These are phyloP conservation scores for Entonaema liquescens DNA, from an alignment of 495 filamentous ascomycete species.

Conservation along the genomic window DNA sequence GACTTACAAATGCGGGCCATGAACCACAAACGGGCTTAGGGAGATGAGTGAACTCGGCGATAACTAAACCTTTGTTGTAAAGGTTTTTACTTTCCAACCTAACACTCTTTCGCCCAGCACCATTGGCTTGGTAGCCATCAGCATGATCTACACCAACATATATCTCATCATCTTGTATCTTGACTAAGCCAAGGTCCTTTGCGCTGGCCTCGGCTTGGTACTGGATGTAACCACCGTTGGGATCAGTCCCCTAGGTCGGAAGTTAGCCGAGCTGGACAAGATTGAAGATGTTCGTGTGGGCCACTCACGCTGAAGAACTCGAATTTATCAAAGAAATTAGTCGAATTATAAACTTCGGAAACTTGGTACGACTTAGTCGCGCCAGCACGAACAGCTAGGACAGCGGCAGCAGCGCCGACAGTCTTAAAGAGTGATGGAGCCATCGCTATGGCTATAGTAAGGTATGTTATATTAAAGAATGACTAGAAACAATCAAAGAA, in stretches of 20 bases:
- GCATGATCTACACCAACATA: slow-evolving; percentile 60
- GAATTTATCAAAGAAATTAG: slow-evolving; percentile 64
- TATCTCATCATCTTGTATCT: slow-evolving; percentile 54
- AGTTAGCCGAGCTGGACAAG: not conserved
- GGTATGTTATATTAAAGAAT: slow-evolving; percentile 27
- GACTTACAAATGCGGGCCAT: slow-evolving; percentile 59
- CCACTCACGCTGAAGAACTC: slow-evolving; percentile 55
- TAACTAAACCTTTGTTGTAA: slow-evolving; percentile 73
- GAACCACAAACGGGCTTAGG: slow-evolving; percentile 70
- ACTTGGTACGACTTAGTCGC: slow-evolving; percentile 51
- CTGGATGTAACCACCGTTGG: slow-evolving; percentile 71
- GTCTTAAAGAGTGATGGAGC: slow-evolving; percentile 52
- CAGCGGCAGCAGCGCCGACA: slow-evolving; percentile 52
- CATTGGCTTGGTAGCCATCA: slow-evolving; percentile 26
- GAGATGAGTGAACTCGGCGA: slow-evolving; percentile 77
- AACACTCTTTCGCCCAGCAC: slow-evolving; percentile 68
- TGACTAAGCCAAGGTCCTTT: slow-evolving; percentile 61
- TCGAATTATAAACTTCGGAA: slow-evolving; percentile 54
- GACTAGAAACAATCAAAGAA: slow-evolving; percentile 47
- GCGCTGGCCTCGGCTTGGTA: slow-evolving; percentile 66
- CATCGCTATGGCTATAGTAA: slow-evolving; percentile 48
- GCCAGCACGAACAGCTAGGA: slow-evolving; percentile 44
- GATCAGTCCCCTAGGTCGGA: slow-evolving; percentile 56
- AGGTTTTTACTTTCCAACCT: slow-evolving; percentile 71
- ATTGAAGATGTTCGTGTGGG: not conserved